Base-by-base conservation (phyloP, 129 eudicot species). In the Pulicaria dysenterica region DNA sequence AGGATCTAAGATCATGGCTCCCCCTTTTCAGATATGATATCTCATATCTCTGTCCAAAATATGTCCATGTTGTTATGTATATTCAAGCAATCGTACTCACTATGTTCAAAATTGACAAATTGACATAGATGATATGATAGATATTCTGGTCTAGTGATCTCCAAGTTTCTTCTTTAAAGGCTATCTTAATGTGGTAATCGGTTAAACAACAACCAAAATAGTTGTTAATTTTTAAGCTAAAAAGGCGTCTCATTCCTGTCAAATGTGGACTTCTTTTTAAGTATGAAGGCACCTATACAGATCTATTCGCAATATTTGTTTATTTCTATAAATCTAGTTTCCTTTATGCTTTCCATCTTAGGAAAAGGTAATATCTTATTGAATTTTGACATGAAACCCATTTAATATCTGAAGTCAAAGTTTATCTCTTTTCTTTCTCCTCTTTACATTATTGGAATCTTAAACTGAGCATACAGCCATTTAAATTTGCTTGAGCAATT, bases 101-200 rank as follows among this genome's bases (percentile, higher is more conserved):
- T 9, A 14, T 5, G 37, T 17, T 54, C 2, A 7, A 11, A 3
- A 17, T 54, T 54, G 59, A 54, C 36, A 11, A 3, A 6, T 54
- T 54, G 59, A 54, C 36, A 54, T 16, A 54, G 19, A 54, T 54
- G 59, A 54, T 54, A 54, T 54, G 59, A 54, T 54, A 7, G 13
- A 7, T 16, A 5, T 7, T 54, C 5, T 14, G 31, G 31, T 24
- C 2, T 24, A 1, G 31, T 24, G 31, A 24, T 24, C 31, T 24
- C 31, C 31, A 24, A 24, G 31, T 24, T 24, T 24, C 31, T 24
- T 24, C 0, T 51, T 51, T 9, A 15, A 15, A 2, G 6, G 5
- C 58, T 51, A 0, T 51, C 31, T 50, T 50, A n/a, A 50, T 13
- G 5, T 50, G 56, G 56, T 14, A 50, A 50, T n/a, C 3, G 6